These are phyloP conservation scores for Eucalyptus microcorys DNA, from an alignment of 345 rosid species.

Conservation along the genomic window DNA sequence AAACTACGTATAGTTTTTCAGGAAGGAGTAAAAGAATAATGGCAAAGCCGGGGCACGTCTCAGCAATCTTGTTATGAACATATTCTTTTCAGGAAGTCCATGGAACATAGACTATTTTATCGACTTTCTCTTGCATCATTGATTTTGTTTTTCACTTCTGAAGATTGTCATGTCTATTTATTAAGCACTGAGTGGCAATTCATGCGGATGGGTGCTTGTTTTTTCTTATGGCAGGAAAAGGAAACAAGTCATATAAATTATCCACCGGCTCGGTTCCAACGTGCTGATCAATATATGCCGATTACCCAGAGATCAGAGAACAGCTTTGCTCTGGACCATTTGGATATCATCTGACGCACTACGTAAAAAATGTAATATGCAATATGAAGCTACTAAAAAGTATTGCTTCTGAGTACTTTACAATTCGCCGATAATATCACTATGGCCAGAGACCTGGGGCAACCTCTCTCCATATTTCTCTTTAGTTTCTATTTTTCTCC, in stretches of 20 bases:
- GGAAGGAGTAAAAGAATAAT: background rate
- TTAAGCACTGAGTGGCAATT: background rate
- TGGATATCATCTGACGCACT: no score
- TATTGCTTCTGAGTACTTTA: no score
- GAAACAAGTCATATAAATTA: conserved; percentile 25
- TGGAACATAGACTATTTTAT: background rate
- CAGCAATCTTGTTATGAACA: background rate
- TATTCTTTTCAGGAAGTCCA: background rate
- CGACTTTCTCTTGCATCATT: background rate
- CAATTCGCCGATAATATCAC: no score
- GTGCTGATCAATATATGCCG: conserved; percentile 82
- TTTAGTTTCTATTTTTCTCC: no score
- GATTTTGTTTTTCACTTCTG: background rate
- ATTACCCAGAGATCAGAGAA: conserved; percentile 55
- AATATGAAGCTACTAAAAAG: no score
- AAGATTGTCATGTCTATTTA: background rate
- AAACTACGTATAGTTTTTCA: background rate
- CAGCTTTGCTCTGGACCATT: conserved; percentile 19
- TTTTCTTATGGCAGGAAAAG: conserved; percentile 2
- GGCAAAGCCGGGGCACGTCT: background rate
- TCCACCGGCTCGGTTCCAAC: conserved; percentile 66
- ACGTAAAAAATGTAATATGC: no score
- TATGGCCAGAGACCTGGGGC: no score
- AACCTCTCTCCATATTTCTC: no score
- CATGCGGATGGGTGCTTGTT: background rate